A percentile compares a stretch with the other conserved stretches of the same genome.
Evolutionary conservation across 129 eudicot genomes (phyloP).

Genomic region (Pittosporum tobira): DNA sequence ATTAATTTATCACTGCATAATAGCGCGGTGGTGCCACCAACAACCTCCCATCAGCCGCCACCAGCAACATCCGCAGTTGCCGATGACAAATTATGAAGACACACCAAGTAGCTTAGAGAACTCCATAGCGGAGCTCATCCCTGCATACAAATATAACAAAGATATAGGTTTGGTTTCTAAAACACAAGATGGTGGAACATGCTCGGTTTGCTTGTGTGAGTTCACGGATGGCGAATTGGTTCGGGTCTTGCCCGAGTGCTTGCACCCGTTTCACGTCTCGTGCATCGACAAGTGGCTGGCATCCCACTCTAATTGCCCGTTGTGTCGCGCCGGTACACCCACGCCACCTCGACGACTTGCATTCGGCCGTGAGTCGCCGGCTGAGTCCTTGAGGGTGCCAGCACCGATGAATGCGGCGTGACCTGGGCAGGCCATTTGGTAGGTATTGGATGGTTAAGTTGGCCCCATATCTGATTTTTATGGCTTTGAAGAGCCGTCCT

Average conservation of each 20-base stretch:
- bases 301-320: constrained; percentile 38
- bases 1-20: constrained; percentile 6
- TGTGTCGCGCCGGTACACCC: constrained; percentile 31
- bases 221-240: constrained; percentile 13
- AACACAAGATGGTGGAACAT: constrained; percentile 23
- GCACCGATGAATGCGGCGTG: too few species aligned
- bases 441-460: too few species aligned
- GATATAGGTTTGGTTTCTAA: constrained; percentile 9
- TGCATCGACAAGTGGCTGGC: constrained; percentile 50
- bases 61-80: not conserved
- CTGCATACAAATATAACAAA: constrained; percentile 41
- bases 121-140: constrained; percentile 41
- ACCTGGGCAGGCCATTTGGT: too few species aligned
- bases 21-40: constrained; percentile 1
- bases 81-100: not conserved
- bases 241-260: constrained; percentile 30
- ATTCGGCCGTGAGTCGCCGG: not conserved
- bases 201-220: constrained; percentile 46
- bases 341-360: constrained; percentile 3
- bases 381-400: too few species aligned
- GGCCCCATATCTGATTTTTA: too few species aligned
- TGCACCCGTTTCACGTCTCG: constrained; percentile 36
- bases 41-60: not conserved
- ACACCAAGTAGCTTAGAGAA: constrained; percentile 29
- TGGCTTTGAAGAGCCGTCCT: too few species aligned